A percentile compares a stretch with the other conserved stretches of the same genome.
Evolutionary conservation across 768 basidiomycete genomes (phyloP).

Genomic region (Pisolithus sp.): DNA sequence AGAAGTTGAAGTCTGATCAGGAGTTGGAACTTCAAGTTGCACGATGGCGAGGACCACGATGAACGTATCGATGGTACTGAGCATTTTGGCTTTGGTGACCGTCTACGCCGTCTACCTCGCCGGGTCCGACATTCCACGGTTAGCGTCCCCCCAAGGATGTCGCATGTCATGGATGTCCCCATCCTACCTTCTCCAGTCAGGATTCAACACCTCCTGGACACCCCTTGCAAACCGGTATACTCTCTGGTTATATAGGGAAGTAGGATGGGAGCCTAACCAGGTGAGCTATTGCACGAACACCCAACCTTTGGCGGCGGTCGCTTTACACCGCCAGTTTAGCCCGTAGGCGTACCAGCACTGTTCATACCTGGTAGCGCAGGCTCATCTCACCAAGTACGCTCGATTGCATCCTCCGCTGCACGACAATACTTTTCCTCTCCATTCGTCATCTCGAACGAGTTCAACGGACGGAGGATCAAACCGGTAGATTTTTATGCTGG

Average conservation of each 20-base stretch:
- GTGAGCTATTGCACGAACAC: constrained; percentile 27
- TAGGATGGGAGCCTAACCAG: constrained; percentile 68
- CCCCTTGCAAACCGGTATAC: constrained; percentile 69
- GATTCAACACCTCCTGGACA: constrained; percentile 64
- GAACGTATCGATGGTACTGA: constrained; percentile 8
- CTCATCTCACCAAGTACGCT: constrained; percentile 87
- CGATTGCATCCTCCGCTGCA: constrained; percentile 87
- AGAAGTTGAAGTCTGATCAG: no score
- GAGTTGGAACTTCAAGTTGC: no score
- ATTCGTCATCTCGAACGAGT: constrained; percentile 45
- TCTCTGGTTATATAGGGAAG: constrained; percentile 89
- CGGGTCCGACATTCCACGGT: constrained; percentile 36
- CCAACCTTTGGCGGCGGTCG: constrained; percentile 3
- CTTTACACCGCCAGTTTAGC: constrained; percentile 9
- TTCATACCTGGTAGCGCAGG: constrained; percentile 98
- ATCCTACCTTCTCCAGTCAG: constrained; percentile 69
- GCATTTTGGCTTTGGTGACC: constrained; percentile 33
- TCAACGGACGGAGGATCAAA: constrained; percentile 38
- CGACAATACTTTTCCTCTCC: constrained; percentile 73
- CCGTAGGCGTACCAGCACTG: constrained; percentile 72
- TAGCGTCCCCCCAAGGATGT: constrained; percentile 84
- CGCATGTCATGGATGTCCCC: constrained; percentile 97
- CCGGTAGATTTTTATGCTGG: constrained; percentile 85
- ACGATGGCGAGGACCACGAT: neutral
- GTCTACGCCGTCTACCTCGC: constrained; percentile 37